phyloP scores from a whole-genome alignment of 176 grass and related monocot species.

The Paspalum notatum region DNA sequence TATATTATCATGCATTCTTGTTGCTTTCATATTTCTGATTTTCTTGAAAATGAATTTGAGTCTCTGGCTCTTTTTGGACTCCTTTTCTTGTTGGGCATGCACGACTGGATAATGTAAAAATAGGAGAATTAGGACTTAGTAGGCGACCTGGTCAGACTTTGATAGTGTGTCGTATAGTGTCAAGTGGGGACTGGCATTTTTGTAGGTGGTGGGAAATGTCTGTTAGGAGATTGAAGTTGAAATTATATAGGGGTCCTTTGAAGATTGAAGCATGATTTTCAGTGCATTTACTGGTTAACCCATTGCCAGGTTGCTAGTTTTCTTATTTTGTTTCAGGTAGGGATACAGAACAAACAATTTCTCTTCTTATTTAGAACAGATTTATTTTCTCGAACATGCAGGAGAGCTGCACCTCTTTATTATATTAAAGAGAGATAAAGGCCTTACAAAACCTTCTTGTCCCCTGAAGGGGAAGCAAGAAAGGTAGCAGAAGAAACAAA shows the following conservation, averaged over 20 bases:
- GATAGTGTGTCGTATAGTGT: neutral
- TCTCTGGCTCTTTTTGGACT: neutral
- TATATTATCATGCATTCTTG: constrained; percentile 25
- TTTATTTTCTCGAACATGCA: too few relatives aligned
- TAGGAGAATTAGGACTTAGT: constrained; percentile 25
- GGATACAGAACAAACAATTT: too few relatives aligned
- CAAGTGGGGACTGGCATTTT: neutral
- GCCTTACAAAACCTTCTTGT: too few relatives aligned
- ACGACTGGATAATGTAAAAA: neutral
- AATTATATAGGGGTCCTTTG: constrained; percentile 6
- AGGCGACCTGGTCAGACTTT: constrained; percentile 3
- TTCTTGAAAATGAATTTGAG: constrained; percentile 20
- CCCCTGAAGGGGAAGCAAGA: too few relatives aligned
- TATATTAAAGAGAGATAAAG: too few relatives aligned
- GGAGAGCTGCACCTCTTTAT: too few relatives aligned
- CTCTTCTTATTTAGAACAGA: too few relatives aligned
- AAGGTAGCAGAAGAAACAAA: too few relatives aligned
- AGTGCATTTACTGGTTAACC: too few relatives aligned
- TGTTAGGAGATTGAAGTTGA: too few relatives aligned
- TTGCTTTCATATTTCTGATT: neutral
- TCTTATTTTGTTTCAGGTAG: too few relatives aligned
- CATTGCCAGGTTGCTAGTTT: too few relatives aligned
- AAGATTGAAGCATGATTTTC: neutral
- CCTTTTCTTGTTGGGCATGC: constrained; percentile 20
- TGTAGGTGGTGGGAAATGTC: neutral